phyloP scores from a whole-genome alignment of 306 rosid genomes.

The Glycine tomentella region DNA sequence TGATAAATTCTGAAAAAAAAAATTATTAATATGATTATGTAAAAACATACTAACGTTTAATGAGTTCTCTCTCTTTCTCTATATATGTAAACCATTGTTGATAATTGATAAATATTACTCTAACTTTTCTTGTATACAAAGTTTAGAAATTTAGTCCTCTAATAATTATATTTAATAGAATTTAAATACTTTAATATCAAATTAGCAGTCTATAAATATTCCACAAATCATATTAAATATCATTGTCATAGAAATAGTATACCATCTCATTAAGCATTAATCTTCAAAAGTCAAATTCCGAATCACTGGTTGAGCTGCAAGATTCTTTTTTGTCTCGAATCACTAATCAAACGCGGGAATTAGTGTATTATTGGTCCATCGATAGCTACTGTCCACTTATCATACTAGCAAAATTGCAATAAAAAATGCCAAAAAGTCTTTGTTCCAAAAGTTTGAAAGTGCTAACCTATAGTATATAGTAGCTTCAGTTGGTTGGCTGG shows the following conservation, averaged over 20 bases:
- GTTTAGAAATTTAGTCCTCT: background rate
- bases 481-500: background rate
- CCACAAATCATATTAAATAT: background rate
- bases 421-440: slow-evolving; percentile 15
- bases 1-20: too few relatives aligned
- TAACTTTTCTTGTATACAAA: background rate
- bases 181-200: background rate
- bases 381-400: slow-evolving; percentile 24
- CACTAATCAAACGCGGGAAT: slow-evolving; percentile 1
- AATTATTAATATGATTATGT: background rate
- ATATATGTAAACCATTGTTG: background rate
- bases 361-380: slow-evolving; percentile 40
- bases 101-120: background rate
- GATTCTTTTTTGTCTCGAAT: slow-evolving; percentile 31
- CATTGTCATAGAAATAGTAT: background rate
- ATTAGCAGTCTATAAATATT: background rate
- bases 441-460: background rate
- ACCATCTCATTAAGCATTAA: background rate
- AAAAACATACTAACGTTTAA: background rate
- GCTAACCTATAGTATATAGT: background rate
- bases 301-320: slow-evolving; percentile 27
- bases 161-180: background rate
- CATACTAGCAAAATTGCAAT: background rate
- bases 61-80: background rate
- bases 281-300: slow-evolving; percentile 17